Conservation (phyloP, 495 filamentous ascomycete genomes). For the Letharia columbiana region DNA sequence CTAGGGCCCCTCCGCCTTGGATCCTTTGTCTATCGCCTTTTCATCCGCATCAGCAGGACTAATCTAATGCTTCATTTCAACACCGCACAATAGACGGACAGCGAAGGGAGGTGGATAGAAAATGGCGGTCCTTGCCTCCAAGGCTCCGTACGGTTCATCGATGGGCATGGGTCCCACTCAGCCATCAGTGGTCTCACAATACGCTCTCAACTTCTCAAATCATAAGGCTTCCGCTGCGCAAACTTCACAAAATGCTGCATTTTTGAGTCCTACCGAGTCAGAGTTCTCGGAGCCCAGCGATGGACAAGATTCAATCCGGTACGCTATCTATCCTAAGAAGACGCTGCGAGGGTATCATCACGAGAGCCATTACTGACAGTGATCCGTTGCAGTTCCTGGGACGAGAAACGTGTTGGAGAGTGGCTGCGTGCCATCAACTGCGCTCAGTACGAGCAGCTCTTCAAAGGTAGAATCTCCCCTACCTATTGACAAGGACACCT, state of each 20-base stretch:
- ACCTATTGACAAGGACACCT: background rate
- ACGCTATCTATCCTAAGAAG: constrained; percentile 32
- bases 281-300: constrained; percentile 79
- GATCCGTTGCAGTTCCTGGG: constrained; percentile 54
- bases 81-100: constrained; percentile 7
- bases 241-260: constrained; percentile 53
- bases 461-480: constrained; percentile 53
- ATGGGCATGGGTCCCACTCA: constrained; percentile 50
- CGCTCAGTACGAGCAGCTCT: constrained; percentile 83
- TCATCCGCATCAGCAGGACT: constrained; percentile 7
- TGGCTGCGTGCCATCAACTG: constrained; percentile 89
- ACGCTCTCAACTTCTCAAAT: constrained; percentile 44
- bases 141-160: constrained; percentile 61
- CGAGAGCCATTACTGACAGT: background rate
- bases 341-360: background rate
- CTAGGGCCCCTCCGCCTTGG: constrained; percentile 5
- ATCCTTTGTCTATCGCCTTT: constrained; percentile 12
- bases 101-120: background rate
- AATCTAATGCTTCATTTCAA: constrained; percentile 1
- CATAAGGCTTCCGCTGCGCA: constrained; percentile 47
- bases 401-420: constrained; percentile 81
- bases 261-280: constrained; percentile 82
- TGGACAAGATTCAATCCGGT: constrained; percentile 54
- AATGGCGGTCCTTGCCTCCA: constrained; percentile 85
- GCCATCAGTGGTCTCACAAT: constrained; percentile 39